These are phyloP conservation scores for Tetrahymena malaccensis DNA, from an alignment of 73 alveolate species.

Conservation along the genomic window DNA sequence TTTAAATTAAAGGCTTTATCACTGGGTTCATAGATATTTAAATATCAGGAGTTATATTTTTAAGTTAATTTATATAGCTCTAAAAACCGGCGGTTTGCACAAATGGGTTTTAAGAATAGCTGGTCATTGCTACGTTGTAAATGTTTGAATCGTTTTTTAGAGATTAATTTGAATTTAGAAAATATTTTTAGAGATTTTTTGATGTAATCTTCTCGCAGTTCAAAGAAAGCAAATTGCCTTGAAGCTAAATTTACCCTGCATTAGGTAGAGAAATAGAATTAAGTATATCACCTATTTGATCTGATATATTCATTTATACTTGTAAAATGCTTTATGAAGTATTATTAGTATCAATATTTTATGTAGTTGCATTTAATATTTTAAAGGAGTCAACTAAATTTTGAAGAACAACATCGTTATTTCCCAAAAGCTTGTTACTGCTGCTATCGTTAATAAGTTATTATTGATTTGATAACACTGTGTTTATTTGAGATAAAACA, in stretches of 20 bases:
- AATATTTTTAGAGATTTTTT: not conserved
- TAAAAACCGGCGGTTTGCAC: too few relatives aligned
- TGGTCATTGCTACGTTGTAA: not conserved
- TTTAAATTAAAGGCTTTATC: too few relatives aligned
- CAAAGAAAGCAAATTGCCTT: not conserved
- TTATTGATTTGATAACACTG: too few relatives aligned
- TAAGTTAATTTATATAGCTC: too few relatives aligned
- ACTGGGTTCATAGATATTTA: too few relatives aligned
- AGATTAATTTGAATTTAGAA: too few relatives aligned
- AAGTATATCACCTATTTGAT: not conserved
- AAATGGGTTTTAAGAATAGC: not conserved
- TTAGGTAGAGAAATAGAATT: not conserved
- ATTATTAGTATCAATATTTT: too few relatives aligned
- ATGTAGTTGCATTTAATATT: not conserved
- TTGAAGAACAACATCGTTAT: not conserved
- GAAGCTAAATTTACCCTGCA: not conserved
- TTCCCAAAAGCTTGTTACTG: too few relatives aligned
- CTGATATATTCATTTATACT: not conserved
- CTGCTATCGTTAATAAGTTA: not conserved
- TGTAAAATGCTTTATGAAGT: not conserved
- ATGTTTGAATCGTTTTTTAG: too few relatives aligned
- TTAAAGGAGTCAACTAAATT: not conserved
- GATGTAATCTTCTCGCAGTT: not conserved
- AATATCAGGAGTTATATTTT: too few relatives aligned
- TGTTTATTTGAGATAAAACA: not conserved